phyloP scores from a whole-genome alignment of 208 protist genomes.

The Leishmania tropica region DNA sequence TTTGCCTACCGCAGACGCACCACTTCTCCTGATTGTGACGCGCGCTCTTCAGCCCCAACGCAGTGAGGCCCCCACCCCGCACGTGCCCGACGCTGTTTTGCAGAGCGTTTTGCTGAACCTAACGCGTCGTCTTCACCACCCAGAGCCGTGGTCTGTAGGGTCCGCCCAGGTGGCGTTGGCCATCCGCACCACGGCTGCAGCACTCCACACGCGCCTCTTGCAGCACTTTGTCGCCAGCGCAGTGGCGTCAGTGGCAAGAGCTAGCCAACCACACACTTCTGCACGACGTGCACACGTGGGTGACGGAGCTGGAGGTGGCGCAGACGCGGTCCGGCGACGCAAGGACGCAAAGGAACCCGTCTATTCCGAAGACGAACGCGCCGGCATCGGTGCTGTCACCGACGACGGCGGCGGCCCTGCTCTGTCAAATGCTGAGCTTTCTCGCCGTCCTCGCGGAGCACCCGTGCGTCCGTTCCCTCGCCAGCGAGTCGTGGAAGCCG shows the following conservation, averaged over 20 bases:
- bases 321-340: slow-evolving; percentile 7
- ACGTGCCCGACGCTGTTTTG: background rate
- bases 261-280: slow-evolving; percentile 20
- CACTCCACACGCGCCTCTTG: slow-evolving; percentile 19
- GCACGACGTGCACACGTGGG: slow-evolving; percentile 19
- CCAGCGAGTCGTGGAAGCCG: slow-evolving; percentile 26
- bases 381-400: background rate
- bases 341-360: background rate
- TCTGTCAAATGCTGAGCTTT: slow-evolving; percentile 29
- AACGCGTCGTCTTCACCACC: slow-evolving; percentile 21
- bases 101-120: slow-evolving; percentile 8
- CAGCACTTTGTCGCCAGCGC: slow-evolving; percentile 13
- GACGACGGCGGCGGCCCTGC: background rate
- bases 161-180: background rate
- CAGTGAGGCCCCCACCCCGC: slow-evolving; percentile 1
- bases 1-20: slow-evolving; percentile 8
- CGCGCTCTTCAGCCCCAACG: slow-evolving; percentile 11
- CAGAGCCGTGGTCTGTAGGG: slow-evolving; percentile 26
- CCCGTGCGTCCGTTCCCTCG: slow-evolving; percentile 33
- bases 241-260: slow-evolving; percentile 34
- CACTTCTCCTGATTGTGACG: slow-evolving; percentile 14
- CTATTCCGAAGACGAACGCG: background rate
- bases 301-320: slow-evolving; percentile 17
- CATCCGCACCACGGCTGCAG: slow-evolving; percentile 18
- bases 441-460: slow-evolving; percentile 27